Conservation (phyloP, 768 basidiomycete genomes). For the Mycena rebaudengoi region DNA sequence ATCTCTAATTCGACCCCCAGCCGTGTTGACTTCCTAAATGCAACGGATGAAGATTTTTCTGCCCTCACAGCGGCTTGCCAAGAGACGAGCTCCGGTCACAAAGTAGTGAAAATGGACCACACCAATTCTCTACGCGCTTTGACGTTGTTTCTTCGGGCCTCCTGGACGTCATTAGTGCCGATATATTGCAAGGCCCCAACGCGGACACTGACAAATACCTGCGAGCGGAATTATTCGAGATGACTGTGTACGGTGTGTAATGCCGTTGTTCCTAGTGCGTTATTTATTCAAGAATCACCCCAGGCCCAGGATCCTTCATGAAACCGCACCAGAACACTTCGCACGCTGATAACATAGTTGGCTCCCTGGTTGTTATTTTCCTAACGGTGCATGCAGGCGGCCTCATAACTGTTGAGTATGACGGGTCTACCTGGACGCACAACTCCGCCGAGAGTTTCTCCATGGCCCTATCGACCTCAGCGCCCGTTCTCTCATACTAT, state of each 20-base stretch:
- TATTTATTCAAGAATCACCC: not conserved
- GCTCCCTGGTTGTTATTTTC: conserved; percentile 60
- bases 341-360: conserved; percentile 53
- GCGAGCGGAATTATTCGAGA: not conserved
- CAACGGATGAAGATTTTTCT: not conserved
- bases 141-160: not conserved
- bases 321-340: conserved; percentile 56
- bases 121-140: not conserved
- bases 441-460: conserved; percentile 41
- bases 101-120: not conserved
- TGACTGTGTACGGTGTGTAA: conserved; percentile 1
- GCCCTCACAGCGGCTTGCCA: not conserved
- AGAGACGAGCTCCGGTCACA: not conserved
- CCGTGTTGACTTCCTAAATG: not conserved
- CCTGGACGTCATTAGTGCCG: not conserved
- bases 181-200: not conserved
- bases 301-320: not conserved
- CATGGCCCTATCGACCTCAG: conserved; percentile 26
- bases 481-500: conserved; percentile 47
- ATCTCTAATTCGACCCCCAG: too few relatives aligned
- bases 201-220: not conserved
- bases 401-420: conserved; percentile 45
- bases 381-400: conserved; percentile 58
- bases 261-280: not conserved
- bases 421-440: conserved; percentile 43